These are phyloP conservation scores for Penicillium sp. DNA, from an alignment of 2,329 filamentous ascomycete genomes.

Conservation along the genomic window DNA sequence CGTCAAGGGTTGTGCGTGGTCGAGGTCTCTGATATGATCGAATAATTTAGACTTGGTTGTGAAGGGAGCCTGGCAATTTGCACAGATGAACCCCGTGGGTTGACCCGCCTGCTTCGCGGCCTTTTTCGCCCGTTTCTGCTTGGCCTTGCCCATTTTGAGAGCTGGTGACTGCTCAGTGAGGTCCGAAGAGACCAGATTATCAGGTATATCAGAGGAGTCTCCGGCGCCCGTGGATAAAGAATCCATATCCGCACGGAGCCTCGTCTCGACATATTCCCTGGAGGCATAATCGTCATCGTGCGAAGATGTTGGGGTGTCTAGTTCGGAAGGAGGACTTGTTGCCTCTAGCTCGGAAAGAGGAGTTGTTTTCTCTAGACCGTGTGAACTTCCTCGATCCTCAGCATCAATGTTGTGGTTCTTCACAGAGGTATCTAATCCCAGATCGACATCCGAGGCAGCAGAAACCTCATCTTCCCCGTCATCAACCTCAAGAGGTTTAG, in stretches of 20 bases:
- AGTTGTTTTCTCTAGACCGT: background rate
- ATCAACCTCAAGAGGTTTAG: background rate
- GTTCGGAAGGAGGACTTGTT: background rate
- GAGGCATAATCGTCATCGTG: constrained; percentile 46
- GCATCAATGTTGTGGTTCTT: background rate
- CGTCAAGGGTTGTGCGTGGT: constrained; percentile 58
- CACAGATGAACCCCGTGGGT: constrained; percentile 62
- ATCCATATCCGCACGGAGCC: constrained; percentile 32
- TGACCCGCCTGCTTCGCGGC: constrained; percentile 39
- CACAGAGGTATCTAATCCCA: background rate
- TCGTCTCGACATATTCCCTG: constrained; percentile 42
- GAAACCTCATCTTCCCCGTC: background rate
- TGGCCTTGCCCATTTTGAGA: constrained; percentile 52
- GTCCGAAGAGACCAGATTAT: constrained; percentile 18
- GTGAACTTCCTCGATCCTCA: background rate
- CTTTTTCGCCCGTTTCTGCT: constrained; percentile 54
- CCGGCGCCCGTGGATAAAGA: constrained; percentile 6
- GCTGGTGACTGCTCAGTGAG: constrained; percentile 23
- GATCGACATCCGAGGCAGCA: background rate
- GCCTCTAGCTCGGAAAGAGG: background rate
- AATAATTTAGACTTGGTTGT: constrained; percentile 72
- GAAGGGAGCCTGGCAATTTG: constrained; percentile 75
- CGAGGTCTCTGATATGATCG: constrained; percentile 63
- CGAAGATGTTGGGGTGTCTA: background rate
- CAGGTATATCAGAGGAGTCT: constrained; percentile 18